A percentile compares a stretch with the other conserved stretches of the same genome.
These are phyloP conservation scores for Dichotomocladium elegans DNA, from an alignment of 371 early-diverging fungal genomes.

Conservation along the genomic window DNA sequence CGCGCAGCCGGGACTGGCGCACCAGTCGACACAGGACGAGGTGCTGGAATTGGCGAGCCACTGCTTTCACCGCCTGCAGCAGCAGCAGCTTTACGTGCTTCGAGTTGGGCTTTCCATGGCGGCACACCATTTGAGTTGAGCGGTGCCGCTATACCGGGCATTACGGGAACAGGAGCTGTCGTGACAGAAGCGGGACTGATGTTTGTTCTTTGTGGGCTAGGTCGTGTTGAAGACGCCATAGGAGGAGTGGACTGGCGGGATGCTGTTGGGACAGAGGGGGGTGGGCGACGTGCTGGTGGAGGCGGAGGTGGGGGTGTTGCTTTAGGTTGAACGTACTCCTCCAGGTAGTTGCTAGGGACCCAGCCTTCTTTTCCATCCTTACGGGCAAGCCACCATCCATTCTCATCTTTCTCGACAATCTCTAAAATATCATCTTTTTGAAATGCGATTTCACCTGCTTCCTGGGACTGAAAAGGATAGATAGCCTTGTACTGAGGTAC, in stretches of 20 bases:
- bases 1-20: constrained; percentile 42
- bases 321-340: constrained; percentile 46
- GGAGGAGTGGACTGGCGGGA: not conserved
- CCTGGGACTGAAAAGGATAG: constrained; percentile 68
- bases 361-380: constrained; percentile 75
- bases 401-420: constrained; percentile 74
- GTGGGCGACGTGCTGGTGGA: constrained; percentile 46
- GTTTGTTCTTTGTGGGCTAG: not conserved
- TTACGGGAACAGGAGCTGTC: constrained; percentile 23
- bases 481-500: constrained; percentile 69
- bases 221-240: not conserved
- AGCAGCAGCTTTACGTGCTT: constrained; percentile 42
- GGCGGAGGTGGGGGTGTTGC: constrained; percentile 54
- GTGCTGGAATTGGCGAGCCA: constrained; percentile 13
- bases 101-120: constrained; percentile 52
- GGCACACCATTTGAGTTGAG: constrained; percentile 29
- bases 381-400: constrained; percentile 85
- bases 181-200: constrained; percentile 1
- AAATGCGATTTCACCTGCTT: constrained; percentile 67
- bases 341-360: constrained; percentile 85
- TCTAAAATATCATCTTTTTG: constrained; percentile 68
- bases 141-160: constrained; percentile 21
- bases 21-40: constrained; percentile 16
- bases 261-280: constrained; percentile 34
- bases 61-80: constrained; percentile 4